Conservation (phyloP, 2,329 filamentous ascomycete species). For the Bimuria novae-zelandiae region DNA sequence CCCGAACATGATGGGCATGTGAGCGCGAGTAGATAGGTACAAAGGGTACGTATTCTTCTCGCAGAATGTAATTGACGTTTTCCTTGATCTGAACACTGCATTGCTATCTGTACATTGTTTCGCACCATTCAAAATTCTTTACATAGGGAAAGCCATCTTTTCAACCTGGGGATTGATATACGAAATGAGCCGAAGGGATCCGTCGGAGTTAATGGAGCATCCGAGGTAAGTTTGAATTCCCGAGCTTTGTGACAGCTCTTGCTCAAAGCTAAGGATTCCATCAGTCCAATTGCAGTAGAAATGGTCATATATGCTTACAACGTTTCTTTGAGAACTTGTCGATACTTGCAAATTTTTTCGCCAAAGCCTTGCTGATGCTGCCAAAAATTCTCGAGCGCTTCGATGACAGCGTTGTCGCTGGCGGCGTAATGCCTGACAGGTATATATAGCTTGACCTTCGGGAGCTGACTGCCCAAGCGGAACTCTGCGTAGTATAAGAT, state of each 20-base stretch:
- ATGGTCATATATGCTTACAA: neutral
- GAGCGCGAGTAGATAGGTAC: too few species aligned
- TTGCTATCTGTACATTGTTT: too few species aligned
- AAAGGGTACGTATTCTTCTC: too few species aligned
- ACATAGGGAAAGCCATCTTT: neutral
- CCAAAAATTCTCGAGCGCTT: neutral
- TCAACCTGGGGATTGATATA: neutral
- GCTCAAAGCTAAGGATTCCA: neutral
- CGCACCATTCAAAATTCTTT: too few species aligned
- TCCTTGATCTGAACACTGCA: too few species aligned
- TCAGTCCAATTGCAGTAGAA: neutral
- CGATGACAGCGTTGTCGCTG: neutral
- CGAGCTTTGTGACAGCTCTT: neutral
- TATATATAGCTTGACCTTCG: neutral
- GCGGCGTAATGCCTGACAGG: neutral
- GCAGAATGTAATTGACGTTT: too few species aligned
- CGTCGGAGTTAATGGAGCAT: neutral
- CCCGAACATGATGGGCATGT: too few species aligned
- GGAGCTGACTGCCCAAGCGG: neutral
- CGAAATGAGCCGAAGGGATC: neutral
- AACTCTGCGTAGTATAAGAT: neutral
- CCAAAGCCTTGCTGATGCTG: neutral
- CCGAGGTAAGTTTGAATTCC: constrained; percentile 2
- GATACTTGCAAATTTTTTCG: neutral
- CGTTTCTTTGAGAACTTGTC: neutral